Evolutionary conservation across 495 filamentous ascomycete genomes (phyloP).

Genomic region (Penicillium flavigenum): DNA sequence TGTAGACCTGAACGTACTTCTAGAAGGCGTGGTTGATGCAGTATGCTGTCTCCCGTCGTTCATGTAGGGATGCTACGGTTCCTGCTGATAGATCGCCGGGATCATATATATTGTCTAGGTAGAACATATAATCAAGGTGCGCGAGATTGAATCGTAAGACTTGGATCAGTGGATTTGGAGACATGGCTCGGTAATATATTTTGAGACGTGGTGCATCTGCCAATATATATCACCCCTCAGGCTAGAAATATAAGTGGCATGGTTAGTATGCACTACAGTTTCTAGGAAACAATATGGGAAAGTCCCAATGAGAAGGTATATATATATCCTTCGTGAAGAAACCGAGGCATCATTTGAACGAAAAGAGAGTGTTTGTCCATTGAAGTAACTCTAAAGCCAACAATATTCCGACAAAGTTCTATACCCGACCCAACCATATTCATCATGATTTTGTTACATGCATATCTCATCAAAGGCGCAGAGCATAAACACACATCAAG

Average conservation of each 20-base stretch:
- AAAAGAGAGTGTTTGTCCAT: constrained; percentile 6
- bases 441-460: constrained; percentile 15
- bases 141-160: no score
- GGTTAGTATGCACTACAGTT: background rate
- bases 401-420: constrained; percentile 8
- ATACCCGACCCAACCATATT: constrained; percentile 8
- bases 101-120: background rate
- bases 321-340: background rate
- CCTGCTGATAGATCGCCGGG: constrained; percentile 10
- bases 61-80: constrained; percentile 12
- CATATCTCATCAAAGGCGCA: constrained; percentile 14
- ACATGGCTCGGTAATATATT: background rate
- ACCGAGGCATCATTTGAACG: background rate
- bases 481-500: constrained; percentile 1
- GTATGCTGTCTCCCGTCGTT: constrained; percentile 13
- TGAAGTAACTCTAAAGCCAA: background rate
- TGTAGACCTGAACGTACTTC: constrained; percentile 10
- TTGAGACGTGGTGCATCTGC: background rate
- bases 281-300: background rate
- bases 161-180: background rate
- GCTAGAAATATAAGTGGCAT: background rate
- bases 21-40: constrained; percentile 12
- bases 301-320: background rate
- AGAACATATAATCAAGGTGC: no score
- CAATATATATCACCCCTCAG: background rate